Percentiles rank a stretch among this genome's conserved stretches.
phyloP scores from a whole-genome alignment of 495 filamentous ascomycete genomes.

The Penicillium odoratum region DNA sequence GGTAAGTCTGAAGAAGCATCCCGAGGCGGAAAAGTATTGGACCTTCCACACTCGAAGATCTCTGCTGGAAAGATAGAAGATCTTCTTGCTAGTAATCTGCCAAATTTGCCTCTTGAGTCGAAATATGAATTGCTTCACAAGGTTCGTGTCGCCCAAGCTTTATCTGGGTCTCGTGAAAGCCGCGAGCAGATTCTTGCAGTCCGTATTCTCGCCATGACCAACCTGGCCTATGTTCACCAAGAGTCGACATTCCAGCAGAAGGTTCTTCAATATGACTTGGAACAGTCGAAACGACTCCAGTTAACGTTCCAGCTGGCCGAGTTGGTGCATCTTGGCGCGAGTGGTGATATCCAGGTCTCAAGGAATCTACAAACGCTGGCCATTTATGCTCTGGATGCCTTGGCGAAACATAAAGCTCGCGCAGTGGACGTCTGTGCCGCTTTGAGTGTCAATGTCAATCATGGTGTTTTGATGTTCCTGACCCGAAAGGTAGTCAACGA shows the following conservation, averaged over 20 bases:
- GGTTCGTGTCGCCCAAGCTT: constrained; percentile 74
- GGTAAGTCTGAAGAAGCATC: constrained; percentile 38
- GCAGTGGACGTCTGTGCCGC: constrained; percentile 79
- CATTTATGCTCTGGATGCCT: constrained; percentile 74
- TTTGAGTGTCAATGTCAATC: constrained; percentile 89
- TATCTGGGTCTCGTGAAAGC: constrained; percentile 61
- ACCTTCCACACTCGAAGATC: constrained; percentile 67
- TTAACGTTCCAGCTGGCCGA: constrained; percentile 90
- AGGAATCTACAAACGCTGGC: constrained; percentile 80
- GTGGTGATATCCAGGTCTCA: constrained; percentile 66
- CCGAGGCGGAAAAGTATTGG: constrained; percentile 61
- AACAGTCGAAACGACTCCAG: constrained; percentile 88
- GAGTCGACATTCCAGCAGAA: constrained; percentile 80
- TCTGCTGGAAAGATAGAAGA: constrained; percentile 62
- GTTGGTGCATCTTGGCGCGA: constrained; percentile 72
- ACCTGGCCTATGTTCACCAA: constrained; percentile 83
- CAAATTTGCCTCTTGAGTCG: constrained; percentile 66
- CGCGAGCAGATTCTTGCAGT: constrained; percentile 77
- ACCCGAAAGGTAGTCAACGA: constrained; percentile 86
- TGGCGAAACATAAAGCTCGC: constrained; percentile 75
- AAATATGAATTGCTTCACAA: constrained; percentile 87
- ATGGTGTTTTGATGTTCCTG: constrained; percentile 93
- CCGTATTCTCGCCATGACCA: constrained; percentile 84
- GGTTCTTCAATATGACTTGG: constrained; percentile 80
- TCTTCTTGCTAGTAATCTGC: constrained; percentile 61